phyloP scores from a whole-genome alignment of 2,329 filamentous ascomycete genomes.

The Cladophialophora yegresii region DNA sequence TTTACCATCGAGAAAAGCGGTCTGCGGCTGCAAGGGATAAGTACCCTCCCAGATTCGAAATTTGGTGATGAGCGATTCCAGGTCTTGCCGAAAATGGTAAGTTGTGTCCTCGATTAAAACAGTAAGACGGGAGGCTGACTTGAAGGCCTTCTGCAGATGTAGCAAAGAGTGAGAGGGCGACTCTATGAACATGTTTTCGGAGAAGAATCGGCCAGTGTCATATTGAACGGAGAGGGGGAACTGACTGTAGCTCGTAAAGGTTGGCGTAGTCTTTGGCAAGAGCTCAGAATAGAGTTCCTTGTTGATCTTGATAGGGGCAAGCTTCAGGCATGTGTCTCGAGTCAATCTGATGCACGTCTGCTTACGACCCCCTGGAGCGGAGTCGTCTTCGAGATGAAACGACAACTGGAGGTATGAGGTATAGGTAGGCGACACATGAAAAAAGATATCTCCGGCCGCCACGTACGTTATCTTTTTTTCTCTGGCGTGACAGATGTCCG shows the following conservation, averaged over 20 bases:
- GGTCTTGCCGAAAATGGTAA: background rate
- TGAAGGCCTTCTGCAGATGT: background rate
- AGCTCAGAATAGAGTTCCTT: background rate
- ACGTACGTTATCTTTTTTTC: background rate
- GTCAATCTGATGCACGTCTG: background rate
- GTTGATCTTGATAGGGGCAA: background rate
- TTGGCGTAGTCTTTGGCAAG: background rate
- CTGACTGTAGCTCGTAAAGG: background rate
- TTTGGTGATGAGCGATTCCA: background rate
- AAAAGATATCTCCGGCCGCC: background rate
- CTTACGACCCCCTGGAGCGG: background rate
- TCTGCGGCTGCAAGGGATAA: background rate
- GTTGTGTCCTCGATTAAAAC: background rate
- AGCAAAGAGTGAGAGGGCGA: background rate
- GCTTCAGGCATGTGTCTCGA: background rate
- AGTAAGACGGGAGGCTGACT: background rate
- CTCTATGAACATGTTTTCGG: background rate
- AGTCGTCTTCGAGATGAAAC: background rate
- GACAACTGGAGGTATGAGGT: background rate
- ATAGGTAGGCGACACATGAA: background rate
- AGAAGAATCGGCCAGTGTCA: background rate
- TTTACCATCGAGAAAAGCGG: background rate
- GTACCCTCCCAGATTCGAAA: background rate
- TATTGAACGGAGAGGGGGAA: background rate
- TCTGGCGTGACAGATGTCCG: background rate